Percentiles rank a stretch among this genome's conserved stretches.
Conservation (phyloP, 2,329 filamentous ascomycete species). For the Pyrenophora teres region DNA sequence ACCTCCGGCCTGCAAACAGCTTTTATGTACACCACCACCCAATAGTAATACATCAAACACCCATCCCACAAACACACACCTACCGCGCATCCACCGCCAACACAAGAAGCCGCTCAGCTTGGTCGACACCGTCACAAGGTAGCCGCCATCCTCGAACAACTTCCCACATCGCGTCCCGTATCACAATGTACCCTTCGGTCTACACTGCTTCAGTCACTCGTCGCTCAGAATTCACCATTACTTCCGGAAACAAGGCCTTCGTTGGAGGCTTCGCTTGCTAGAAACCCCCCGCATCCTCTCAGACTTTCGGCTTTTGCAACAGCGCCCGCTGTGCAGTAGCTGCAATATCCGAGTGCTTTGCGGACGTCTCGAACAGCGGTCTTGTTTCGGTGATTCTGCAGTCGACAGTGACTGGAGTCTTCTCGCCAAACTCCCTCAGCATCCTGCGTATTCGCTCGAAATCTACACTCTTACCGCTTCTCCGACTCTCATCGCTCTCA, state of each 20-base stretch:
- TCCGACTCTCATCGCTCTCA: conserved; percentile 17
- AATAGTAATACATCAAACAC: conserved; percentile 34
- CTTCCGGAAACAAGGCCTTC: conserved; percentile 48
- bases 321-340: conserved; percentile 42
- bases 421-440: conserved; percentile 36
- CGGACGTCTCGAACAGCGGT: conserved; percentile 44
- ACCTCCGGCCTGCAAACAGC: conserved; percentile 23
- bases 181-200: conserved; percentile 46
- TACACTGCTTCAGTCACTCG: conserved; percentile 50
- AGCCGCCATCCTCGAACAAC: conserved; percentile 34
- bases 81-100: conserved; percentile 20
- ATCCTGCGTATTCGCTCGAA: conserved; percentile 24
- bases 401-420: conserved; percentile 51
- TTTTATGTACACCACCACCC: conserved; percentile 26
- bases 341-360: conserved; percentile 46
- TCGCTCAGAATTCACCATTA: conserved; percentile 48
- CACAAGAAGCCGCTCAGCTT: conserved; percentile 34
- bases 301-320: conserved; percentile 42
- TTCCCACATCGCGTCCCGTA: conserved; percentile 32
- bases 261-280: conserved; percentile 46
- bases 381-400: conserved; percentile 51
- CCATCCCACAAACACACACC: conserved; percentile 6
- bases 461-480: conserved; percentile 19
- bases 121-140: conserved; percentile 33
- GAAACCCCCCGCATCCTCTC: conserved; percentile 40